phyloP scores from a whole-genome alignment of 768 basidiomycete genomes.

The Kwoniella mangroviensis region DNA sequence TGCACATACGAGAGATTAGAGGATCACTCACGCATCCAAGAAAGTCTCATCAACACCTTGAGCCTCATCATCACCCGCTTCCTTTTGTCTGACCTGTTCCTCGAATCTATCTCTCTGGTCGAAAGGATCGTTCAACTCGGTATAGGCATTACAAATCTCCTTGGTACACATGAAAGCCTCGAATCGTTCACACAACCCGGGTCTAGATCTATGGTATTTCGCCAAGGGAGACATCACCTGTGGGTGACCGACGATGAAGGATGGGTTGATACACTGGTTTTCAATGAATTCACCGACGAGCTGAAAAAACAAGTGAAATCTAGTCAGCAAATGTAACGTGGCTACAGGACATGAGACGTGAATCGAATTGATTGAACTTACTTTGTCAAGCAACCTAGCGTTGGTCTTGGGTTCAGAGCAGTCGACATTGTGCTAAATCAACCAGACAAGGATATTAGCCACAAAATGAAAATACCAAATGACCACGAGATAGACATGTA shows the following conservation, averaged over 20 bases:
- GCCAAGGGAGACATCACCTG: constrained; percentile 99
- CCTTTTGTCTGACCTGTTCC: constrained; percentile 90
- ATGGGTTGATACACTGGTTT: constrained; percentile 90
- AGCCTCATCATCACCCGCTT: constrained; percentile 95
- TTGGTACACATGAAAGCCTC: constrained; percentile 98
- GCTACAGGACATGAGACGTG: no score
- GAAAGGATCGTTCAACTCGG: constrained; percentile 94
- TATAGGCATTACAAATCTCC: constrained; percentile 99
- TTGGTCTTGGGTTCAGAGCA: constrained; percentile 96
- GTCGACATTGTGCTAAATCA: constrained; percentile 82
- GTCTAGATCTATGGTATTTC: constrained; percentile 96
- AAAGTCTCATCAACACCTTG: constrained; percentile 96
- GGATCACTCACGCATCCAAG: constrained; percentile 77
- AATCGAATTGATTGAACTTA: constrained; percentile 47
- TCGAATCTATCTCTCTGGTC: constrained; percentile 89
- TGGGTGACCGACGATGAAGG: constrained; percentile 98
- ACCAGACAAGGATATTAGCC: no score
- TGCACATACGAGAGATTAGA: no score
- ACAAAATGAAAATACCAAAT: neutral
- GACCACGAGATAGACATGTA: neutral
- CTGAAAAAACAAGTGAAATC: constrained; percentile 57
- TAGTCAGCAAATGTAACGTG: neutral
- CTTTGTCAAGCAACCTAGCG: constrained; percentile 92
- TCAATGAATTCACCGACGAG: constrained; percentile 99
- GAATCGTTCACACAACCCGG: constrained; percentile 97